These are phyloP conservation scores for Acer campestre DNA, from an alignment of 345 rosid species.

Conservation along the genomic window DNA sequence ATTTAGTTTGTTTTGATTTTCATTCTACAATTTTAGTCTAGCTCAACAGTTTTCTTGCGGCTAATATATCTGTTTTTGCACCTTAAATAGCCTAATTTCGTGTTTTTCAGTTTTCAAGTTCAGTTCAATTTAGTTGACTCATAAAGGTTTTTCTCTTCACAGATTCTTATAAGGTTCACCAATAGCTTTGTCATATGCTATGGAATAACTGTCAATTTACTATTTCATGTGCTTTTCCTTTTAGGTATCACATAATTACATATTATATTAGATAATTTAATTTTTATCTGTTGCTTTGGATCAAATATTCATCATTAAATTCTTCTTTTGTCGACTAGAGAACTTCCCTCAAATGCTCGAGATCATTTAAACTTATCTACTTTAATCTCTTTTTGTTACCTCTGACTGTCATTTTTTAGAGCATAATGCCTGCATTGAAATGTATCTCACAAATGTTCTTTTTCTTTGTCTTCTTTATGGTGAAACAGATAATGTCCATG, in stretches of 20 bases:
- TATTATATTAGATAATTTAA: not conserved
- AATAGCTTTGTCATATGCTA: not conserved
- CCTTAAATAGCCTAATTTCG: not conserved
- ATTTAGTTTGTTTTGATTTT: not conserved
- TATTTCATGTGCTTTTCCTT: not conserved
- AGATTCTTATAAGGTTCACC: not conserved
- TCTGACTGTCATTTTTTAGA: not conserved
- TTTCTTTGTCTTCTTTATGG: slow-evolving; percentile 17
- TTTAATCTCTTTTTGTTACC: not conserved
- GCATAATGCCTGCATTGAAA: not conserved
- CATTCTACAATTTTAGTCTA: not conserved
- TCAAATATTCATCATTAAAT: not conserved
- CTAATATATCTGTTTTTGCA: not conserved
- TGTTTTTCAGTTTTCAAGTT: not conserved
- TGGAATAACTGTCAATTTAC: not conserved
- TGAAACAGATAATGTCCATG: slow-evolving; percentile 58
- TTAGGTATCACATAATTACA: not conserved
- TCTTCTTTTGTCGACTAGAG: not conserved
- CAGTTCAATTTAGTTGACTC: not conserved
- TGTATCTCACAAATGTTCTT: not conserved
- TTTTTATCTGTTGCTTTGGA: not conserved
- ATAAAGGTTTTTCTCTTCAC: not conserved
- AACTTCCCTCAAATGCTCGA: not conserved
- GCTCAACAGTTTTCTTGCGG: not conserved
- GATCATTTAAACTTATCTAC: not conserved